Evolutionary conservation across 2,329 filamentous ascomycete genomes (phyloP), one percentile per base, ranked within the genome.

Genomic region (Colletotrichum melonis): DNA sequence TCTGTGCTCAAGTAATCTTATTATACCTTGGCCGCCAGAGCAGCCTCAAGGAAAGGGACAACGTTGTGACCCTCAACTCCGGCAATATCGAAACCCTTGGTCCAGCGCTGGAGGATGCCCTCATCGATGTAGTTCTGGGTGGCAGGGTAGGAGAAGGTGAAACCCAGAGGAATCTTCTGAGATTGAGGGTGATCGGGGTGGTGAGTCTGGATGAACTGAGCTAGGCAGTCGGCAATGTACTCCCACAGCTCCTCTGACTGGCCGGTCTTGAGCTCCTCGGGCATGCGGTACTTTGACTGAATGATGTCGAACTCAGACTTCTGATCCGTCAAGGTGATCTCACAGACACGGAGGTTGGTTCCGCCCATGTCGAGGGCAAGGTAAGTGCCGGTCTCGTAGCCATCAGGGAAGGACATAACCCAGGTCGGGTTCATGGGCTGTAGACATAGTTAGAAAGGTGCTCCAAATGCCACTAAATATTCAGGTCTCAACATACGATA

Each of bases 361-460:
- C 96, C 96, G 71, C 96, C 96, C 93, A 98, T 97, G 81, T 98
- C 96, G 55, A 98, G 88, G 68, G 96, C 95, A 52, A 98, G 88
- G 82, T 92, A 98, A 16, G 93, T 97, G 74, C 96, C 96, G 9
- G 92, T 94, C 84, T 98, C 96, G 76, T 95, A 84, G 76, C 96
- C 96, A 80, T 93, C 93, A 26, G 96, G 96, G 82, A 95, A 95
- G 59, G 90, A 90, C 91, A 97, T 95, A 75, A 97, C 95, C 96
- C 96, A 98, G 69, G 95, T 97, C 72, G 96, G 94, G 85, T 98
- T 98, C 96, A 98, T 98, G 73, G 96, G 95, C 94, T 97, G 78
- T 58, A 7, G 35, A 6, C 24, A 11, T n/a, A 12, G 57, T 81
- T 74, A 79, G 80, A 71, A 38, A 16, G 11, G 14, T 24, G 5